Conservation (phyloP, 2,329 filamentous ascomycete genomes). For the Fusarium aywerte region DNA sequence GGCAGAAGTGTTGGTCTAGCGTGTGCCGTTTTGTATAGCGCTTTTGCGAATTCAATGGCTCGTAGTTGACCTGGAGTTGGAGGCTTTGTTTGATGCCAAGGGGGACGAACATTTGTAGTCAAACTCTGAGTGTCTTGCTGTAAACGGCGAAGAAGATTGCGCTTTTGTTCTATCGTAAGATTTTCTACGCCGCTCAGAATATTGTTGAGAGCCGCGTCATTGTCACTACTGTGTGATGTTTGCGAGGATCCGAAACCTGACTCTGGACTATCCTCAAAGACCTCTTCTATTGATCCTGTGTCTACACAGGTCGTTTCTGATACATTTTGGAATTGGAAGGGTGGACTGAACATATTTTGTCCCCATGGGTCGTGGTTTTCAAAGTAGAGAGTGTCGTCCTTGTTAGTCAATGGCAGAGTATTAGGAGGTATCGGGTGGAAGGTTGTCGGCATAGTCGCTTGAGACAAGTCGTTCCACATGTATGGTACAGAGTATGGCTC, state of each 20-base stretch:
- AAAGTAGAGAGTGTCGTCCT: not conserved
- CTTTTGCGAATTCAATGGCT: constrained; percentile 37
- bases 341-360: not conserved
- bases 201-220: constrained; percentile 14
- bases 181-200: constrained; percentile 31
- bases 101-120: not conserved
- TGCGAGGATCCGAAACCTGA: not conserved
- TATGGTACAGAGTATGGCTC: not conserved
- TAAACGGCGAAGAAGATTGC: constrained; percentile 35
- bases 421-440: not conserved
- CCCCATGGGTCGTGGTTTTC: constrained; percentile 4
- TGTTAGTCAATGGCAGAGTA: not conserved
- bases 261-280: constrained; percentile 9
- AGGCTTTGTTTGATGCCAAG: not conserved
- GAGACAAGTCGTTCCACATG: not conserved
- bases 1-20: constrained; percentile 28
- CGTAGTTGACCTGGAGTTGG: constrained; percentile 36
- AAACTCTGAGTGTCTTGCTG: constrained; percentile 29
- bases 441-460: not conserved
- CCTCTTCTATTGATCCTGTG: constrained; percentile 12
- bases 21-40: constrained; percentile 29
- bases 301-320: not conserved
- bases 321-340: not conserved
- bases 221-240: not conserved
- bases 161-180: constrained; percentile 38